Base-by-base conservation (phyloP, 1,284 basidiomycete genomes). In the Thecaphora thlaspeos region DNA sequence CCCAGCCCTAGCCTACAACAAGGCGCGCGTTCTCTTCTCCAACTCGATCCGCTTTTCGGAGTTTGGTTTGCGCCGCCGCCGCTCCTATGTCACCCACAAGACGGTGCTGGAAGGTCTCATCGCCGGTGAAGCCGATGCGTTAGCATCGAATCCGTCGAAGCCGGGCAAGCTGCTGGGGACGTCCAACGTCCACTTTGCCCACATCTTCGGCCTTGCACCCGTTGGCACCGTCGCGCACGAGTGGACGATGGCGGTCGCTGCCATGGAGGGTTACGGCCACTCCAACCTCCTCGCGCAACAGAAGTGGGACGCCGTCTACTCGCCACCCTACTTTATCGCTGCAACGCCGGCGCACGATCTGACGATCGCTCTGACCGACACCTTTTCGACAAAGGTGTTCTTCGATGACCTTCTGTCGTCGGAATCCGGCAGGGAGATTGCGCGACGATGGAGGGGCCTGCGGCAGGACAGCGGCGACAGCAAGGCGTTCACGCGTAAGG, bases 1-100 rank as follows among this genome's bases (percentile, higher is more conserved):
- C 32, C 4, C 14, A 24, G 40, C 37, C 32, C 32, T 7, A 24
- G 44, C 5, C 44, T 49, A 41, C 39, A 69, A 78, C 24, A 97
- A 98, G 78, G 90, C 84, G 0, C 80, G 80, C 49, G 70, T 79
- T 15, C 81, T 97, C 12, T 79, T 94, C n/a, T 76, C 82, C 36
- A 83, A 83, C 0, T 87, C 86, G 3, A 88, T 92, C 65, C 75
- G 80, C 2, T 88, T 95, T 74, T 91, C 87, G 71, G 95, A 98
- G 74, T 97, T 97, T 62, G 95, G 95, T 2, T 94, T 93, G 1
- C 83, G 94, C 14, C 82, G 95, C 37, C 81, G 95, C 59, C 82
- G 95, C 38, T 91, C 90, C 4, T 91, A 85, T 68, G 78, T 83
- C 14, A 82, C 85, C 0, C 95, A 98, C 58, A 88, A 91, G 66